phyloP scores from a whole-genome alignment of 805 yeast genomes.

The Kuraishia floccosa region DNA sequence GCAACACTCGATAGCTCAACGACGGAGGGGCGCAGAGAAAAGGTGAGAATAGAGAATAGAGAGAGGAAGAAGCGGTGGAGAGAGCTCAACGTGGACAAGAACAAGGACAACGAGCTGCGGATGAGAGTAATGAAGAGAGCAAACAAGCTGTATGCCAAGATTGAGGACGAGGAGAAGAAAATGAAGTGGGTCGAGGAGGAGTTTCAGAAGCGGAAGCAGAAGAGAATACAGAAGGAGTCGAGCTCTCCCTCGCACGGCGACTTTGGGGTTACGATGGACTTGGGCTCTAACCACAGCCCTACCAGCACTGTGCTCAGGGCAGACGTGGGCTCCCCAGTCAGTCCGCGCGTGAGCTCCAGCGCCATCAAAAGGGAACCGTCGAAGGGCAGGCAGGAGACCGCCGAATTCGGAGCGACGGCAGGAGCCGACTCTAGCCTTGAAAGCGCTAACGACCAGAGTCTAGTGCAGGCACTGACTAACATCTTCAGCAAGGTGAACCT shows the following conservation, averaged over 20 bases:
- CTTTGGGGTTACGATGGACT: no score
- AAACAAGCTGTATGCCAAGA: constrained; percentile 47
- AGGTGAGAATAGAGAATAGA: constrained; percentile 55
- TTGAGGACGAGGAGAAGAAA: constrained; percentile 38
- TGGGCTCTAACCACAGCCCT: background rate
- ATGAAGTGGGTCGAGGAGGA: constrained; percentile 66
- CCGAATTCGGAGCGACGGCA: no score
- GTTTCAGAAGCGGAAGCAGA: constrained; percentile 52
- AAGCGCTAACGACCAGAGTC: background rate
- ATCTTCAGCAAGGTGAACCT: constrained; percentile 1
- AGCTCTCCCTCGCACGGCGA: background rate
- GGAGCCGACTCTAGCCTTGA: constrained; percentile 1
- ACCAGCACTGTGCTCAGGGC: background rate
- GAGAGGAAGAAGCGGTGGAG: constrained; percentile 80
- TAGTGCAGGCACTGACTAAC: background rate
- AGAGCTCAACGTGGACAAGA: constrained; percentile 65
- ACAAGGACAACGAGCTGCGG: constrained; percentile 80
- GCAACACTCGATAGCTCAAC: background rate
- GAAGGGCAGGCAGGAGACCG: no score
- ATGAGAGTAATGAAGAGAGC: constrained; percentile 73
- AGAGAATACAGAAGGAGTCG: constrained; percentile 36
- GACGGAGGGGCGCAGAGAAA: constrained; percentile 33
- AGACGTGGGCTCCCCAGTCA: background rate
- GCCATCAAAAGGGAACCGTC: no score
- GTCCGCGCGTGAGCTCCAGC: no score